Evolutionary conservation across 1,139 yeast genomes (phyloP).

Genomic region (Suhomyces atakaporum): DNA sequence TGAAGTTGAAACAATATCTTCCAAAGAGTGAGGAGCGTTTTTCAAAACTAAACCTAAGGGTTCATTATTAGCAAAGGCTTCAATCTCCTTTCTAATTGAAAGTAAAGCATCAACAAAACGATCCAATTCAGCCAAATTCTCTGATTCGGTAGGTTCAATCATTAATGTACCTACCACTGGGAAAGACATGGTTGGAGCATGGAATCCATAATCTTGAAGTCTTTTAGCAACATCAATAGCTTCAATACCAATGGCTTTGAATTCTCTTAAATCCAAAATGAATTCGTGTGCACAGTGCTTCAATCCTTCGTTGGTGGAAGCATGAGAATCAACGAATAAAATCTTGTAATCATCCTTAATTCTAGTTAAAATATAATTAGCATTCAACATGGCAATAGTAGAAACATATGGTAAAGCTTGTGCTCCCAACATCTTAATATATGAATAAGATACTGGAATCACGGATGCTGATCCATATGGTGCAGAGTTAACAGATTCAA

Average conservation of each 20-base stretch:
- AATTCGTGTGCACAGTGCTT: constrained; percentile 96
- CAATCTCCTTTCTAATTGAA: constrained; percentile 79
- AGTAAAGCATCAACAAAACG: constrained; percentile 88
- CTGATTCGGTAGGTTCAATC: constrained; percentile 98
- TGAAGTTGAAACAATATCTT: constrained; percentile 63
- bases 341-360: constrained; percentile 72
- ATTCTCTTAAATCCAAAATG: constrained; percentile 85
- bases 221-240: constrained; percentile 97
- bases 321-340: constrained; percentile 62
- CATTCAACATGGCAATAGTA: constrained; percentile 86
- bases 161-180: constrained; percentile 96
- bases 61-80: constrained; percentile 67
- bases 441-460: constrained; percentile 90
- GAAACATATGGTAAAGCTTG: constrained; percentile 82
- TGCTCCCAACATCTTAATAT: constrained; percentile 91
- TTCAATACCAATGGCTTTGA: constrained; percentile 79
- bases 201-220: constrained; percentile 97
- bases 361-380: constrained; percentile 89
- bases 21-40: constrained; percentile 90
- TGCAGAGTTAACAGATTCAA: constrained; percentile 84
- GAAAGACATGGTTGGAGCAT: constrained; percentile 98
- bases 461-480: constrained; percentile 96
- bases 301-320: constrained; percentile 48
- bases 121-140: constrained; percentile 82
- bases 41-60: constrained; percentile 72